A percentile compares a stretch with the other conserved stretches of the same genome.
Conservation (phyloP, 306 rosid species). For the Sophora flavescens region DNA sequence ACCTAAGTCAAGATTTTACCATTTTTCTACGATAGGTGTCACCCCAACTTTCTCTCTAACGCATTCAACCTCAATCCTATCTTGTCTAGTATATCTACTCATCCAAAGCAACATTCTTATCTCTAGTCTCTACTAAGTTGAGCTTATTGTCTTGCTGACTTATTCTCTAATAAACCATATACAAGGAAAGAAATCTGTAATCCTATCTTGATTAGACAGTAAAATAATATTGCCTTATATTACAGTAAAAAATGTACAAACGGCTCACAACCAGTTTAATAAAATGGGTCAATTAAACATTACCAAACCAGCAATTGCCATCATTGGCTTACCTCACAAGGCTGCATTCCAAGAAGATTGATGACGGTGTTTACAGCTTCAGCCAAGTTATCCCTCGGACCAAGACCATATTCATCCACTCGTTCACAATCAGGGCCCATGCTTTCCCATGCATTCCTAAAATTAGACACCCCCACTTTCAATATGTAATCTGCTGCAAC, state of each 20-base stretch:
- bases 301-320: conserved; percentile 18
- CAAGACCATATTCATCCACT: conserved; percentile 95
- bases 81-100: no score
- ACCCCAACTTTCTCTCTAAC: no score
- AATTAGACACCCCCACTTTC: conserved; percentile 91
- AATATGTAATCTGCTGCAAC: conserved; percentile 92
- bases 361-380: conserved; percentile 90
- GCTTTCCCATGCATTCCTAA: conserved; percentile 93
- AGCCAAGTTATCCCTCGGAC: conserved; percentile 86
- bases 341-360: conserved; percentile 95
- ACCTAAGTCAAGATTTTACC: no score
- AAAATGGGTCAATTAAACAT: conserved; percentile 11
- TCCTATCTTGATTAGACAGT: conserved; percentile 6
- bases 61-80: no score
- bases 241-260: conserved; percentile 16
- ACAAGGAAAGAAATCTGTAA: neutral
- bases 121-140: no score
- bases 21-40: no score
- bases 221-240: conserved; percentile 3
- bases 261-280: conserved; percentile 27
- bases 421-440: conserved; percentile 80
- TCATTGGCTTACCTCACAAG: conserved; percentile 82
- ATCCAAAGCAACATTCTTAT: no score
- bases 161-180: conserved; percentile 16
- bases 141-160: no score